Evolutionary conservation across 495 filamentous ascomycete genomes (phyloP).

Genomic region (Amniculicola lignicola): DNA sequence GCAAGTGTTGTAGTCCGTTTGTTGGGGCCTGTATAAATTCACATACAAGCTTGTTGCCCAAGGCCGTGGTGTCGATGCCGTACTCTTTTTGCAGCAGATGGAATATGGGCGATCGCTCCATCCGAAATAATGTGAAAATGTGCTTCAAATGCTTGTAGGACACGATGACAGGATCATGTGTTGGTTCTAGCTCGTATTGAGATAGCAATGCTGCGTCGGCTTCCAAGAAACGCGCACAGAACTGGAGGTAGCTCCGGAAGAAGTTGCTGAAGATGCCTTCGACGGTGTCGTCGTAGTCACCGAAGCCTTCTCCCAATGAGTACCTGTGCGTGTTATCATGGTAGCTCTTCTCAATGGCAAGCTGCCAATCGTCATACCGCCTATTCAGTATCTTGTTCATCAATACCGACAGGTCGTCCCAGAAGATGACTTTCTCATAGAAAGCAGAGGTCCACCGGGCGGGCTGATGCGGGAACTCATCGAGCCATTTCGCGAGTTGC

Average conservation of each 20-base stretch:
- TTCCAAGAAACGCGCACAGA: slow-evolving; percentile 22
- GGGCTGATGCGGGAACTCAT: slow-evolving; percentile 27
- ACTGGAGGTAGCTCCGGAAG: slow-evolving; percentile 19
- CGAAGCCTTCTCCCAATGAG: slow-evolving; percentile 28
- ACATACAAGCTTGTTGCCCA: neutral
- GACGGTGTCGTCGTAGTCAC: slow-evolving; percentile 9
- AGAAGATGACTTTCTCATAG: slow-evolving; percentile 49
- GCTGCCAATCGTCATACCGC: slow-evolving; percentile 40
- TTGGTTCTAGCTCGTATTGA: neutral
- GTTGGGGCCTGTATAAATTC: slow-evolving; percentile 13
- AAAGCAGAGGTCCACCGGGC: slow-evolving; percentile 39
- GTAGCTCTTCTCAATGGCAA: neutral
- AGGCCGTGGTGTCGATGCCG: slow-evolving; percentile 1
- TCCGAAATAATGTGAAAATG: slow-evolving; percentile 10
- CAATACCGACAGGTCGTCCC: slow-evolving; percentile 51
- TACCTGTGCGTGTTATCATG: slow-evolving; percentile 13
- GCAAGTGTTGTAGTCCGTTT: slow-evolving; percentile 16
- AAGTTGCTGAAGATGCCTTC: slow-evolving; percentile 17
- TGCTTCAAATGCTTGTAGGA: slow-evolving; percentile 18
- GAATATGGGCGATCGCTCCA: slow-evolving; percentile 13
- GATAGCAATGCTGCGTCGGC: slow-evolving; percentile 15
- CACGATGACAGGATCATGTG: slow-evolving; percentile 5
- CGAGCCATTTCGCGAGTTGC: slow-evolving; percentile 38
- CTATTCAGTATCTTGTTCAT: slow-evolving; percentile 48
- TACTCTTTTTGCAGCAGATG: slow-evolving; percentile 26